These are phyloP conservation scores for Fusarium scirpi DNA, from an alignment of 2,329 filamentous ascomycete genomes.

Conservation along the genomic window DNA sequence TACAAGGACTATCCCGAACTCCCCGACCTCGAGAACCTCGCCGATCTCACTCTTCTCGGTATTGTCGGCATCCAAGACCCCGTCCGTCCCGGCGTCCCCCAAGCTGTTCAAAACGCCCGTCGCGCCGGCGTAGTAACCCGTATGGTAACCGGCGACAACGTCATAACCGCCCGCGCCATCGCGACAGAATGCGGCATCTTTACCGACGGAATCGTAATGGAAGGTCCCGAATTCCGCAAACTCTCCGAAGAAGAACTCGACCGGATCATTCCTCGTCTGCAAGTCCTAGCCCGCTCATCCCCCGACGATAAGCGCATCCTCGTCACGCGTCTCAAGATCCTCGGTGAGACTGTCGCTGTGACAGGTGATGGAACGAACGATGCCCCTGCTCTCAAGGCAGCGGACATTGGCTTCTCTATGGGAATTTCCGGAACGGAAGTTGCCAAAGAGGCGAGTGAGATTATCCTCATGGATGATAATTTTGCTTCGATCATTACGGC, in stretches of 20 bases:
- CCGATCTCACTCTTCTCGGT: slow-evolving; percentile 72
- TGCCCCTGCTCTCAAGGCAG: slow-evolving; percentile 82
- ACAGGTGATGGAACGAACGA: slow-evolving; percentile 89
- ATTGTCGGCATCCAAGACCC: slow-evolving; percentile 83
- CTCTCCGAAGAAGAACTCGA: slow-evolving; percentile 73
- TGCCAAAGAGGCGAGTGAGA: slow-evolving; percentile 85
- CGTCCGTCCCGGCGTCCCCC: slow-evolving; percentile 76
- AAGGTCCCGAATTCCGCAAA: slow-evolving; percentile 82
- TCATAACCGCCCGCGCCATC: slow-evolving; percentile 81
- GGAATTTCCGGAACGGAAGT: slow-evolving; percentile 86
- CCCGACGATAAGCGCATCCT: slow-evolving; percentile 82
- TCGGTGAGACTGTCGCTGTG: slow-evolving; percentile 82
- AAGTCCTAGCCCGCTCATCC: slow-evolving; percentile 79
- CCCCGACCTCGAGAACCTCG: slow-evolving; percentile 66
- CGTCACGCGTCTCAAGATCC: slow-evolving; percentile 76
- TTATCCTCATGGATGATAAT: slow-evolving; percentile 90
- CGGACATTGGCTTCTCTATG: slow-evolving; percentile 88
- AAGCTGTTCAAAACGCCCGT: slow-evolving; percentile 79
- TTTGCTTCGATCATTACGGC: slow-evolving; percentile 87
- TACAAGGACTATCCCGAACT: slow-evolving; percentile 81
- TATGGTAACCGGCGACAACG: slow-evolving; percentile 89
- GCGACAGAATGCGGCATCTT: slow-evolving; percentile 83
- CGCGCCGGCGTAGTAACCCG: slow-evolving; percentile 82
- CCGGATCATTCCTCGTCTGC: slow-evolving; percentile 74
- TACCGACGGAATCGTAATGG: slow-evolving; percentile 77